phyloP scores from a whole-genome alignment of 768 basidiomycete species.

The Psilocybe sp. region DNA sequence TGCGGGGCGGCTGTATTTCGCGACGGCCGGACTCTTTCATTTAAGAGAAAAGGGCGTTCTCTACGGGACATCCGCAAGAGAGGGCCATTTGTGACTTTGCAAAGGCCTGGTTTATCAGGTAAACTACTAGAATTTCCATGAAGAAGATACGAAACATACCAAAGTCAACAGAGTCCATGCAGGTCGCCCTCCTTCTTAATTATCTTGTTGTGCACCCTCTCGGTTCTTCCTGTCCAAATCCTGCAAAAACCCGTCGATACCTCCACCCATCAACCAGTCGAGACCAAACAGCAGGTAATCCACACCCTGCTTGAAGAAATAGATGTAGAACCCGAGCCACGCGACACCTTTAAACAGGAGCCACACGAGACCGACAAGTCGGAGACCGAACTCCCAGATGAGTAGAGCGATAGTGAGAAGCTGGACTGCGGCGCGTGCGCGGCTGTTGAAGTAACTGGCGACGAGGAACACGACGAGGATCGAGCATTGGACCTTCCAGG shows the following conservation, averaged over 20 bases:
- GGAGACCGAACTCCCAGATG: slow-evolving; percentile 22
- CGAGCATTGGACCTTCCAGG: slow-evolving; percentile 24
- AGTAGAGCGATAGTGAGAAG: slow-evolving; percentile 22
- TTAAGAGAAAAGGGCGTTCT: too few relatives aligned
- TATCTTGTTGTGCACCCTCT: not conserved
- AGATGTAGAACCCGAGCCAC: slow-evolving; percentile 32
- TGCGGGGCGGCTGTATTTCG: too few relatives aligned
- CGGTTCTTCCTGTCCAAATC: slow-evolving; percentile 9
- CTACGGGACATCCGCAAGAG: too few relatives aligned
- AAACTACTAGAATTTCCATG: too few relatives aligned
- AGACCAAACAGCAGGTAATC: slow-evolving; percentile 19
- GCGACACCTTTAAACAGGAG: slow-evolving; percentile 28
- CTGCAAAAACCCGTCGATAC: slow-evolving; percentile 8
- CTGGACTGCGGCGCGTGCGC: slow-evolving; percentile 19
- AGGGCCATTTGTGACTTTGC: too few relatives aligned
- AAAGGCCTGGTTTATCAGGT: too few relatives aligned
- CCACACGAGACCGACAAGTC: slow-evolving; percentile 19
- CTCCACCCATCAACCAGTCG: slow-evolving; percentile 14
- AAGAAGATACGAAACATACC: too few relatives aligned
- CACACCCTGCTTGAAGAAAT: slow-evolving; percentile 29
- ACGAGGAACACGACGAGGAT: slow-evolving; percentile 25
- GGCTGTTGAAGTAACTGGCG: slow-evolving; percentile 25
- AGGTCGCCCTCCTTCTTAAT: not conserved
- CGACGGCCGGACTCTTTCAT: too few relatives aligned
- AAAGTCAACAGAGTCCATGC: not conserved